These are phyloP conservation scores for Podaxis carcinomalis DNA, from an alignment of 768 basidiomycete genomes.

Conservation along the genomic window DNA sequence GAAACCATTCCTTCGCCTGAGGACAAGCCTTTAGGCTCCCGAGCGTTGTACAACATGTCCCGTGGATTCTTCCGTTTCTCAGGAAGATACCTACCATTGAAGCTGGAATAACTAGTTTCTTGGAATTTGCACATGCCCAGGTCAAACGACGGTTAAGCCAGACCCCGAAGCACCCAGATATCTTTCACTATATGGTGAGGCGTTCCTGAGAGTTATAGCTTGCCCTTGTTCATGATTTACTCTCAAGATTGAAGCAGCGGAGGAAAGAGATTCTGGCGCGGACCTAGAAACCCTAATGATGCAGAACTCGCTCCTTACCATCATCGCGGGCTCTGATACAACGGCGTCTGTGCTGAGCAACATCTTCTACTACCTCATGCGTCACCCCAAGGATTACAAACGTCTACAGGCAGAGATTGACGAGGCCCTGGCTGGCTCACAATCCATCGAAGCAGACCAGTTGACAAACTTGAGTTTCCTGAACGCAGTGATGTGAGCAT, in stretches of 20 bases:
- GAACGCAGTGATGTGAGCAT: slow-evolving; percentile 32
- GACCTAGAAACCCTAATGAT: background rate
- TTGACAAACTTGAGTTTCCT: slow-evolving; percentile 23
- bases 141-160: background rate
- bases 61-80: background rate
- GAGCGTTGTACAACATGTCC: background rate
- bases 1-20: background rate
- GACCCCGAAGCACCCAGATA: background rate
- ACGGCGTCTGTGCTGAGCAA: slow-evolving; percentile 4
- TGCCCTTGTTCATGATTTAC: background rate
- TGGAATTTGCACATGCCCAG: background rate
- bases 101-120: background rate
- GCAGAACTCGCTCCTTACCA: background rate
- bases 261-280: background rate
- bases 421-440: slow-evolving; percentile 3
- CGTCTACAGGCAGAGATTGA: slow-evolving; percentile 25
- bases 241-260: background rate
- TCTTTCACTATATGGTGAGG: background rate
- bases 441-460: slow-evolving; percentile 16
- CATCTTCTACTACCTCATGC: slow-evolving; percentile 24
- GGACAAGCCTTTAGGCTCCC: background rate
- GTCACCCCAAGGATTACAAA: slow-evolving; percentile 15
- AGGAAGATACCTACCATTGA: background rate
- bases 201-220: background rate
- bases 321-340: background rate